Percentiles rank a stretch among this genome's conserved stretches.
phyloP scores from a whole-genome alignment of 2,329 filamentous ascomycete genomes.

The Trichoderma oligosporum region DNA sequence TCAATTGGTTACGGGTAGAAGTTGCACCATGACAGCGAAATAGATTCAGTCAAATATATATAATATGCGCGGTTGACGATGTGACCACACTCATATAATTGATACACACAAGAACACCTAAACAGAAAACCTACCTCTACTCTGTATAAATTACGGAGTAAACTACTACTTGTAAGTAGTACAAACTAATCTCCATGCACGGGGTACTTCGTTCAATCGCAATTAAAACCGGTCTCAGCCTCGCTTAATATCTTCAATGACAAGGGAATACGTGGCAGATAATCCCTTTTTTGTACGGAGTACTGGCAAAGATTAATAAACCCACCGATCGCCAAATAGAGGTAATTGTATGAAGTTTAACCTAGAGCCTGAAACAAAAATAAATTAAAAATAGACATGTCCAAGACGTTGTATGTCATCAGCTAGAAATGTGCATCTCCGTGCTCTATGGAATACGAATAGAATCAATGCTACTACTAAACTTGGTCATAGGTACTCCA shows the following conservation, averaged over 20 bases:
- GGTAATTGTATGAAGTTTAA: slow-evolving; percentile 15
- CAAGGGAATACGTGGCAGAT: slow-evolving; percentile 16
- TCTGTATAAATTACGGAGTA: background rate
- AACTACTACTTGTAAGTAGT: too few species aligned
- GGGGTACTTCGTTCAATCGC: too few species aligned
- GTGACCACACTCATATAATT: background rate
- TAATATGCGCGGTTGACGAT: background rate
- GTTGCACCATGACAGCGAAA: background rate
- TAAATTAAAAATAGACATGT: slow-evolving; percentile 14
- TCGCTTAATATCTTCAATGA: slow-evolving; percentile 7
- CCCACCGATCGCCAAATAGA: slow-evolving; percentile 12
- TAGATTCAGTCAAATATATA: background rate
- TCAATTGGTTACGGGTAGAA: background rate
- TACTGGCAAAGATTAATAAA: slow-evolving; percentile 12
- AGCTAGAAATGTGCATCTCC: background rate
- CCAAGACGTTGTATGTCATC: slow-evolving; percentile 6
- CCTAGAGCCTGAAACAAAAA: slow-evolving; percentile 11
- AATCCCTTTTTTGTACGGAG: background rate
- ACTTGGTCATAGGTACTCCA: background rate
- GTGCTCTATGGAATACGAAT: background rate
- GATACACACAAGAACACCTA: background rate
- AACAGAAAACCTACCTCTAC: background rate
- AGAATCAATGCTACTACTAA: background rate
- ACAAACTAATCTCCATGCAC: too few species aligned
- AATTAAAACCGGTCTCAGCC: slow-evolving; percentile 17